Conservation (phyloP, 2,329 filamentous ascomycete genomes). For the Sporothrix pseudoabietina region DNA sequence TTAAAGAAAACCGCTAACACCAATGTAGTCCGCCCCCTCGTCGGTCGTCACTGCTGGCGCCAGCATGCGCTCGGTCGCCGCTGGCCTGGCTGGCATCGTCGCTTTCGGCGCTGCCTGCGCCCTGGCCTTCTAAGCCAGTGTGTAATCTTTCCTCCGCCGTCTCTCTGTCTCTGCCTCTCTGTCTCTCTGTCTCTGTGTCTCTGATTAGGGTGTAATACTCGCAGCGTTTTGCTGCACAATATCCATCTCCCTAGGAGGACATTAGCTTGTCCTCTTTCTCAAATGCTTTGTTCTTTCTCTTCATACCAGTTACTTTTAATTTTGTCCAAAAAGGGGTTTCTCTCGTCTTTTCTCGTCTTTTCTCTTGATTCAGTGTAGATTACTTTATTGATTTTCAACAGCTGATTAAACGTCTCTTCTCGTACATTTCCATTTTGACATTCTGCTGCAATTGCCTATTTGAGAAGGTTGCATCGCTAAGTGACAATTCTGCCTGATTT, state of each 20-base stretch:
- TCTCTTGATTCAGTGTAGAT: neutral
- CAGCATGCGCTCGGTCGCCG: conserved; percentile 20
- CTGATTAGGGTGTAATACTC: neutral
- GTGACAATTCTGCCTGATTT: conserved; percentile 2
- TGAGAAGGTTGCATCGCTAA: neutral
- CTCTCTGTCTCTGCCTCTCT: no score
- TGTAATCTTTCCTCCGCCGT: neutral
- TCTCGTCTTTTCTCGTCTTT: neutral
- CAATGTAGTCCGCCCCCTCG: conserved; percentile 21
- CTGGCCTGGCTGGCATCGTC: conserved; percentile 29
- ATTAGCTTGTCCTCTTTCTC: neutral
- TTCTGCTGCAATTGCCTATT: neutral
- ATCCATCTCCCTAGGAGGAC: neutral
- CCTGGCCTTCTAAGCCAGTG: conserved; percentile 30
- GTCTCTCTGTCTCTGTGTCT: neutral
- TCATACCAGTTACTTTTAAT: neutral
- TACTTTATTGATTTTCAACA: neutral
- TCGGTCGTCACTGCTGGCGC: conserved; percentile 33
- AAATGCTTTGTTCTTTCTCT: neutral
- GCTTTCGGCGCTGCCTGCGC: conserved; percentile 31
- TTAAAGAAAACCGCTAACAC: neutral
- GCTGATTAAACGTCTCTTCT: neutral
- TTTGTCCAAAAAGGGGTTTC: neutral
- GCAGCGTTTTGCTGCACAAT: neutral
- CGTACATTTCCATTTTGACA: neutral